These are phyloP conservation scores for Beta corolliflora DNA, from an alignment of 179 eudicot species.

Conservation along the genomic window DNA sequence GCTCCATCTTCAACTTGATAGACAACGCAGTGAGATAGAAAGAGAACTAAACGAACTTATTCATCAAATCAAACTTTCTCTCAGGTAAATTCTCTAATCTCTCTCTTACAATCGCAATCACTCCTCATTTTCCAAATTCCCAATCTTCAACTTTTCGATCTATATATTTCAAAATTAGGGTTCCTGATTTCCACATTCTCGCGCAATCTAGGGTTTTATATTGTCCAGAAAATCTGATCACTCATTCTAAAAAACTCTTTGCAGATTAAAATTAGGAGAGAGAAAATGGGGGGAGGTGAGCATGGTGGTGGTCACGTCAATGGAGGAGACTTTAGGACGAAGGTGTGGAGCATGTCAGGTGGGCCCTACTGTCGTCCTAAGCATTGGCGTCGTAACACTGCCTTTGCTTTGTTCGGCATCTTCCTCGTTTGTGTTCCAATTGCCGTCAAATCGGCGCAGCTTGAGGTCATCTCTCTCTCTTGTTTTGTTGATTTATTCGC, in stretches of 20 bases:
- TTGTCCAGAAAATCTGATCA: background rate
- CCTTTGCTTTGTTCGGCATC: slow-evolving; percentile 72
- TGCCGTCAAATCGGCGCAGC: slow-evolving; percentile 84
- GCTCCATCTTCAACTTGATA: slow-evolving; percentile 12
- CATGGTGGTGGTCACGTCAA: slow-evolving; percentile 43
- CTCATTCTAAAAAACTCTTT: background rate
- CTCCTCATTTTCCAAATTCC: background rate
- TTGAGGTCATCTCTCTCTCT: slow-evolving; percentile 50
- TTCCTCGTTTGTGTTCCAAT: slow-evolving; percentile 84
- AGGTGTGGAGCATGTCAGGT: slow-evolving; percentile 89
- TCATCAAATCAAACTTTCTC: slow-evolving; percentile 2
- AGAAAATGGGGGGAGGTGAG: slow-evolving; percentile 66
- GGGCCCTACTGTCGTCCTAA: slow-evolving; percentile 85
- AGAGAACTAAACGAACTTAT: background rate
- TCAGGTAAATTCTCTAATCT: slow-evolving; percentile 3
- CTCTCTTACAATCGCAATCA: background rate
- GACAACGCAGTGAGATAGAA: background rate
- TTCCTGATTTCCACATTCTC: slow-evolving; percentile 18
- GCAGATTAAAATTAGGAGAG: slow-evolving; percentile 21
- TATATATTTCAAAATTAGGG: slow-evolving; percentile 19
- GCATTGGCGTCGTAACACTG: slow-evolving; percentile 94
- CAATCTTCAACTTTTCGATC: background rate
- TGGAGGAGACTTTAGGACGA: slow-evolving; percentile 73
- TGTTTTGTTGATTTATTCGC: background rate
- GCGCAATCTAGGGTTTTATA: slow-evolving; percentile 21